These are phyloP conservation scores for Mycena sp. DNA, from an alignment of 1,284 basidiomycete species.

Conservation along the genomic window DNA sequence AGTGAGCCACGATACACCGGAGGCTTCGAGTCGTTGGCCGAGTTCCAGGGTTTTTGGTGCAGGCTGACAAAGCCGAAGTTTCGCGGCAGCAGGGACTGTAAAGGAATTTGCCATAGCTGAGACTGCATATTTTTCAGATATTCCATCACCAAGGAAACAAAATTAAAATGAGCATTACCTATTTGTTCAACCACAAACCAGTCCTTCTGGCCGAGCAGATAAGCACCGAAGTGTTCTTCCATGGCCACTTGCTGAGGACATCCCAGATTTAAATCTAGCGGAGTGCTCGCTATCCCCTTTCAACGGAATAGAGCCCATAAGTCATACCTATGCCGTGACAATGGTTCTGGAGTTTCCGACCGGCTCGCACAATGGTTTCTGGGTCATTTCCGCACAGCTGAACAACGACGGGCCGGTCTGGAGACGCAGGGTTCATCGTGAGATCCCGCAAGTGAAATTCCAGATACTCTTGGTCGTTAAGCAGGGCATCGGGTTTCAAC, in stretches of 20 bases:
- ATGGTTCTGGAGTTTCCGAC: slow-evolving; percentile 59
- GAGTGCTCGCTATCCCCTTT: not conserved
- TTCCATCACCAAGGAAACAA: not conserved
- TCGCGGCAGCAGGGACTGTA: slow-evolving; percentile 69
- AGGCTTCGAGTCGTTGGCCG: slow-evolving; percentile 63
- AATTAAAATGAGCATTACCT: slow-evolving; percentile 48
- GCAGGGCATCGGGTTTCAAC: slow-evolving; percentile 65
- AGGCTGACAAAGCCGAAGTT: slow-evolving; percentile 71
- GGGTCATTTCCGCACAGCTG: slow-evolving; percentile 79
- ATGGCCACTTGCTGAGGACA: slow-evolving; percentile 79
- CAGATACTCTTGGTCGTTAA: slow-evolving; percentile 68
- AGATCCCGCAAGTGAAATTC: slow-evolving; percentile 67
- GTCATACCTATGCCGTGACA: slow-evolving; percentile 66
- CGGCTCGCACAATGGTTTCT: slow-evolving; percentile 64
- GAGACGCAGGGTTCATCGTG: slow-evolving; percentile 40
- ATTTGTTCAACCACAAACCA: slow-evolving; percentile 74
- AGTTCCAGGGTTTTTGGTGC: slow-evolving; percentile 63
- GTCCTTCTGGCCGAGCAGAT: slow-evolving; percentile 73
- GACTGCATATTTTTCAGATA: slow-evolving; percentile 47
- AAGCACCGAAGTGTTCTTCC: slow-evolving; percentile 77
- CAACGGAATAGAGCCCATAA: not conserved
- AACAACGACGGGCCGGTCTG: slow-evolving; percentile 64
- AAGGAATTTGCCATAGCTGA: slow-evolving; percentile 67
- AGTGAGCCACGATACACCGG: slow-evolving; percentile 72
- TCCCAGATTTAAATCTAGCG: slow-evolving; percentile 62